phyloP scores from a whole-genome alignment of 208 protist species.

The Zelonia costaricensis region DNA sequence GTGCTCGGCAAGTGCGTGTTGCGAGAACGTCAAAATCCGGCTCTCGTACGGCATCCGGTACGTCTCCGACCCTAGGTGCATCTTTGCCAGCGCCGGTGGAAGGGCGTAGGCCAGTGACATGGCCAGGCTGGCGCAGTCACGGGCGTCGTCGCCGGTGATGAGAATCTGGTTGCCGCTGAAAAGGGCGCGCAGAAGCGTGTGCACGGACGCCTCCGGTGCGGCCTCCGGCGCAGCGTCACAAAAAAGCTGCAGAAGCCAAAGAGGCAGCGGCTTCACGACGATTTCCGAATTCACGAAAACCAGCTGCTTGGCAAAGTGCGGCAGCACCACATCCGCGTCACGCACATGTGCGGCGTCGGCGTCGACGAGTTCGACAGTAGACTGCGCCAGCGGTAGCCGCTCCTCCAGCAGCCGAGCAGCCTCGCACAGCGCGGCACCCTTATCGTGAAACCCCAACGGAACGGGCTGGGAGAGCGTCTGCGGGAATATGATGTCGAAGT shows the following conservation, averaged over 20 bases:
- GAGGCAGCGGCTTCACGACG: constrained; percentile 51
- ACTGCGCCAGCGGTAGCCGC: constrained; percentile 23
- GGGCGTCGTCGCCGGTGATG: constrained; percentile 40
- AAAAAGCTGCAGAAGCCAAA: constrained; percentile 65
- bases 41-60: constrained; percentile 72
- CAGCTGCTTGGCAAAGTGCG: constrained; percentile 26
- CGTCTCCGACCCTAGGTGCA: constrained; percentile 38
- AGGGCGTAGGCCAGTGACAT: constrained; percentile 58
- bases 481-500: constrained; percentile 19
- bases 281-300: constrained; percentile 14
- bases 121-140: constrained; percentile 52
- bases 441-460: constrained; percentile 4
- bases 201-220: constrained; percentile 8
- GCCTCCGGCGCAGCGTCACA: background rate
- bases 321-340: constrained; percentile 23
- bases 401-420: constrained; percentile 25
- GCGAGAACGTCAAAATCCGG: constrained; percentile 52
- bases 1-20: constrained; percentile 6
- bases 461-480: constrained; percentile 8
- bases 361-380: constrained; percentile 19
- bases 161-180: constrained; percentile 80
- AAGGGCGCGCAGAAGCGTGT: constrained; percentile 56
- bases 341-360: constrained; percentile 6
- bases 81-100: constrained; percentile 40
- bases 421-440: constrained; percentile 6